Conservation (phyloP, 805 yeast species). For the Wickerhamia fluorescens region DNA sequence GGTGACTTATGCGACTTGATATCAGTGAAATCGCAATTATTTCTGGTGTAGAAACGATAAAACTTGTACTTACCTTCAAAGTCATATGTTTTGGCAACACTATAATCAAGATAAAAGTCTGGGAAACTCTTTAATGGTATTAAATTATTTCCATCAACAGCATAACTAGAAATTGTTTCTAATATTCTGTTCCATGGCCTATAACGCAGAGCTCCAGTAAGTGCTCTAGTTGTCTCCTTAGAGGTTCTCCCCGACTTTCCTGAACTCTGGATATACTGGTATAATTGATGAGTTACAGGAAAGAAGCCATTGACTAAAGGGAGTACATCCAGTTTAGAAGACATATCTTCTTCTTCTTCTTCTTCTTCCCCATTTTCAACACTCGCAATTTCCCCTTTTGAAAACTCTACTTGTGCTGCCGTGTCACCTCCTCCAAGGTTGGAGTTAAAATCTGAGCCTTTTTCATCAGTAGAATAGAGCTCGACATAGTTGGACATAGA, state of each 20-base stretch:
- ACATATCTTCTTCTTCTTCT: constrained; percentile 18
- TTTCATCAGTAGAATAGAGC: constrained; percentile 5
- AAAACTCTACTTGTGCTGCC: too few relatives aligned
- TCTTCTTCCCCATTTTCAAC: too few relatives aligned
- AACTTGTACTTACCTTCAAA: constrained; percentile 69
- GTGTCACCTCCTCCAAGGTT: too few relatives aligned
- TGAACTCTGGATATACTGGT: constrained; percentile 35
- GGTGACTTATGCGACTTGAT: constrained; percentile 6
- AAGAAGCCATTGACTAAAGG: constrained; percentile 46
- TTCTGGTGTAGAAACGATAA: constrained; percentile 44
- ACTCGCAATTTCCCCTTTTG: too few relatives aligned
- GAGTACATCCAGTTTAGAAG: constrained; percentile 5
- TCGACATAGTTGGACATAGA: constrained; percentile 35
- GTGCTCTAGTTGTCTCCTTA: constrained; percentile 40
- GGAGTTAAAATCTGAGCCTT: too few relatives aligned
- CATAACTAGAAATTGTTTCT: constrained; percentile 40
- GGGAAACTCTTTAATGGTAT: constrained; percentile 16
- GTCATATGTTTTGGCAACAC: constrained; percentile 57
- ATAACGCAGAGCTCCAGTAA: constrained; percentile 51
- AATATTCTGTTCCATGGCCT: constrained; percentile 46
- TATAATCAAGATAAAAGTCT: constrained; percentile 18
- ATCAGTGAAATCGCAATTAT: constrained; percentile 5
- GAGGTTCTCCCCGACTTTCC: constrained; percentile 48
- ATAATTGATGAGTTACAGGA: constrained; percentile 62
- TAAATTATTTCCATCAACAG: constrained; percentile 14